Percentiles rank a stretch among this genome's conserved stretches.
Conservation (phyloP, 2,329 filamentous ascomycete species). For the Mycosphaerella sp. region DNA sequence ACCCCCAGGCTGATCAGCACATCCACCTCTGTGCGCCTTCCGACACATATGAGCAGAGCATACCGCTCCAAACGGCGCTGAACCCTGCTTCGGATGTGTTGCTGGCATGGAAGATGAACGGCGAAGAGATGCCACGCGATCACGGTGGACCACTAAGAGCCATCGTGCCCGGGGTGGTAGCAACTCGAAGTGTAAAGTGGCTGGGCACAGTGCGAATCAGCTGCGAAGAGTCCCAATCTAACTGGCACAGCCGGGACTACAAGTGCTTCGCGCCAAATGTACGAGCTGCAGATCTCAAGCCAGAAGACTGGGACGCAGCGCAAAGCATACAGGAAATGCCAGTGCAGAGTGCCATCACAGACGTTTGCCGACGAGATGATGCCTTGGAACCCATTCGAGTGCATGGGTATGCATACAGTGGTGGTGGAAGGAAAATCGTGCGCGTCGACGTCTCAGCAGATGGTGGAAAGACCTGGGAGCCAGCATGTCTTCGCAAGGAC, state of each 20-base stretch:
- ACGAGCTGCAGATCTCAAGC: slow-evolving; percentile 36
- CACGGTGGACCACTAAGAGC: slow-evolving; percentile 59
- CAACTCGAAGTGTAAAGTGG: slow-evolving; percentile 59
- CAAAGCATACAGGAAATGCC: slow-evolving; percentile 62
- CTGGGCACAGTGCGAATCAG: slow-evolving; percentile 54
- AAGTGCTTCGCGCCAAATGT: slow-evolving; percentile 57
- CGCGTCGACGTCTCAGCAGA: slow-evolving; percentile 63
- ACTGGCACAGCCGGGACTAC: slow-evolving; percentile 63
- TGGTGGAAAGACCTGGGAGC: slow-evolving; percentile 57
- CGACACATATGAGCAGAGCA: slow-evolving; percentile 24
- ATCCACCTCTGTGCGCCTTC: slow-evolving; percentile 45
- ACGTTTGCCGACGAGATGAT: slow-evolving; percentile 22
- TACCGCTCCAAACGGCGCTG: slow-evolving; percentile 41
- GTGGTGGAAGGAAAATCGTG: slow-evolving; percentile 58
- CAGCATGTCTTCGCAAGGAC: slow-evolving; percentile 54
- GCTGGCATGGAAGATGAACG: slow-evolving; percentile 67
- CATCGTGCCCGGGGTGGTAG: slow-evolving; percentile 58
- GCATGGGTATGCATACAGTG: slow-evolving; percentile 61
- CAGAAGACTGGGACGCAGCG: slow-evolving; percentile 55
- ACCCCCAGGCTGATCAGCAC: slow-evolving; percentile 39
- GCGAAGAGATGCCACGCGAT: slow-evolving; percentile 55
- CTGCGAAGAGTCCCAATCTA: slow-evolving; percentile 58
- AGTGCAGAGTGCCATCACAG: slow-evolving; percentile 60
- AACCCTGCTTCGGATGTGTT: slow-evolving; percentile 58
- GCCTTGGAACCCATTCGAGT: slow-evolving; percentile 32